Base-by-base conservation (phyloP, 169 alveolate species). In the Eimeria tenella region DNA sequence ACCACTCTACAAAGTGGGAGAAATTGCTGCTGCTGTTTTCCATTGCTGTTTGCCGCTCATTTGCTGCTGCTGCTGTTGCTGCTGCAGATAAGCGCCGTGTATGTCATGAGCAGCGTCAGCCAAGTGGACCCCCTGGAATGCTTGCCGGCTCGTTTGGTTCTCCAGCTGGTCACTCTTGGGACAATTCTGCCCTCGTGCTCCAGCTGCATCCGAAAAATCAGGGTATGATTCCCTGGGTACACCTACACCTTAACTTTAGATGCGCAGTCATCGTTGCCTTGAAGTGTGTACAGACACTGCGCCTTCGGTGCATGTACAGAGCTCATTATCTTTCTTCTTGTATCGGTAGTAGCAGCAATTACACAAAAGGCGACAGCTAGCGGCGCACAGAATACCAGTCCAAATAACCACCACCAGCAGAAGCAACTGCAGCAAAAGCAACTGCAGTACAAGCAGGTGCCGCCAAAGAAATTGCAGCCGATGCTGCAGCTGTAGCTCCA, bases 21-120 rank as follows among this genome's bases (percentile, higher is more conserved):
- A 10, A 10, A 10, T 17, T 58, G 68, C 3, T 58, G 68, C 68
- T 68, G 77, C 56, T 31, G 2, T 31, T 31, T 31, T 31, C 42
- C 42, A 31, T 31, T 31, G 42, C 42, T 31, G 42, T 31, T 31
- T 31, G 0, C 42, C 42, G 42, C 42, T 31, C 42, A 31, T 31
- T 31, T 31, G 2, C 42, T 82, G 10, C 90, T 82, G 75, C 56
- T 2, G 88, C 49, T 55, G 31, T 31, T 25, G 60, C 21, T 5
- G 50, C 23, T 83, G 62, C 82, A 86, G 93, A 73, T 86, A 8
- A 63, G 93, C 82, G 25, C 52, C 23, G 93, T 86, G 23, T 86
- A 86, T 65, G 68, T 86, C 42, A 52, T 86, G 21, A 60, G 62
- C 58, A 58, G 79, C 49, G 65, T 50, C 31, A 86, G 70, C 82